phyloP scores from a whole-genome alignment of 75 land plant species.

The Gnetum montanum region DNA sequence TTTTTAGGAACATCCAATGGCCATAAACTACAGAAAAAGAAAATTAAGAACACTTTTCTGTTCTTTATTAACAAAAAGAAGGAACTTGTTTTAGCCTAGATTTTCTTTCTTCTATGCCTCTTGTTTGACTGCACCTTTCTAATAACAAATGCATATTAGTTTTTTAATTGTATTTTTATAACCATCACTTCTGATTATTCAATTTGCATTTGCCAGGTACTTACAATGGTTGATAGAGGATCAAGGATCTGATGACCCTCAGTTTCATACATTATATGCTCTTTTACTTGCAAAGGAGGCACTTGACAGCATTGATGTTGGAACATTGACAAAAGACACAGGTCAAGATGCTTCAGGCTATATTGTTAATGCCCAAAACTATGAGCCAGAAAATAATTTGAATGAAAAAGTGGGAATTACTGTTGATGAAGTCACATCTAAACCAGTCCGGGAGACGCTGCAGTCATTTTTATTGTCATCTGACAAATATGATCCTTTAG shows the following conservation, averaged over 20 bases:
- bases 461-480: constrained; percentile 79
- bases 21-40: too few species aligned
- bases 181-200: too few species aligned
- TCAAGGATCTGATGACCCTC: constrained; percentile 69
- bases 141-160: too few species aligned
- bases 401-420: background rate
- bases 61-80: background rate
- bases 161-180: too few species aligned
- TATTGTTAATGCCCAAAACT: constrained; percentile 3
- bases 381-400: constrained; percentile 2
- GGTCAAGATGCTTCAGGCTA: background rate
- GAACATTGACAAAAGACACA: background rate
- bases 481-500: constrained; percentile 84
- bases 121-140: too few species aligned
- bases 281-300: constrained; percentile 82
- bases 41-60: too few species aligned
- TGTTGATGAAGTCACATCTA: constrained; percentile 7
- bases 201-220: constrained; percentile 56
- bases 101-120: constrained; percentile 2
- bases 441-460: constrained; percentile 44
- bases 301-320: constrained; percentile 22
- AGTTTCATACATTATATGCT: constrained; percentile 77
- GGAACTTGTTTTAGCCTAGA: background rate
- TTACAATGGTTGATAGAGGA: constrained; percentile 96
- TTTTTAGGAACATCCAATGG: too few species aligned